A percentile compares a stretch with the other conserved stretches of the same genome.
phyloP scores from a whole-genome alignment of 192 early-diverging fungal genomes.

The Phycomyces blakesleeanus region DNA sequence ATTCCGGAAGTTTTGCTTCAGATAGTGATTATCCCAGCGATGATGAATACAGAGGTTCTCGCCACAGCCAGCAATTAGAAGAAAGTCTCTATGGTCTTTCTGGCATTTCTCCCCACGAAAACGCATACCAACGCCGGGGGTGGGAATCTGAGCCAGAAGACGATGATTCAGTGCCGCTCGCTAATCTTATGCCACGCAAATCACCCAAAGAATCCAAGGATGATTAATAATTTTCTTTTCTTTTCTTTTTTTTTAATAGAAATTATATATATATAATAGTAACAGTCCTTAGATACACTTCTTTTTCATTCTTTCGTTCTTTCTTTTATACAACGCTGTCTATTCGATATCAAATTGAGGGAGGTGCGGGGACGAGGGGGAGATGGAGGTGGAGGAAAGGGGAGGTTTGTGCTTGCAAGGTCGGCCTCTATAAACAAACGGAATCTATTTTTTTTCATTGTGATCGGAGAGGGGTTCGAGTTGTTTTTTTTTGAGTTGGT shows the following conservation, averaged over 20 bases:
- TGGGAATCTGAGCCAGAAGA: background rate
- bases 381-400: too few relatives aligned
- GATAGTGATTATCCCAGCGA: conserved; percentile 19
- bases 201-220: background rate
- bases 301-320: too few relatives aligned
- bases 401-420: too few relatives aligned
- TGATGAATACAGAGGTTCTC: conserved; percentile 9
- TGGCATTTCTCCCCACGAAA: conserved; percentile 1
- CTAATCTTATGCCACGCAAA: background rate
- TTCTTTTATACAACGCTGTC: too few relatives aligned
- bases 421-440: too few relatives aligned
- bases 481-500: too few relatives aligned
- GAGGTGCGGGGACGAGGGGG: too few relatives aligned
- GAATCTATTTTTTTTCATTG: too few relatives aligned
- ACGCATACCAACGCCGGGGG: background rate
- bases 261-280: background rate
- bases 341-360: too few relatives aligned
- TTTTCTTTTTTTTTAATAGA: background rate
- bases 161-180: background rate
- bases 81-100: conserved; percentile 9
- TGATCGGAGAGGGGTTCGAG: too few relatives aligned
- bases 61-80: background rate
- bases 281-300: too few relatives aligned
- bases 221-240: background rate
- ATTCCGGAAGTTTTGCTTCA: conserved; percentile 23